Conservation (phyloP, 1,284 basidiomycete genomes). For the Rhodotorula sp. region DNA sequence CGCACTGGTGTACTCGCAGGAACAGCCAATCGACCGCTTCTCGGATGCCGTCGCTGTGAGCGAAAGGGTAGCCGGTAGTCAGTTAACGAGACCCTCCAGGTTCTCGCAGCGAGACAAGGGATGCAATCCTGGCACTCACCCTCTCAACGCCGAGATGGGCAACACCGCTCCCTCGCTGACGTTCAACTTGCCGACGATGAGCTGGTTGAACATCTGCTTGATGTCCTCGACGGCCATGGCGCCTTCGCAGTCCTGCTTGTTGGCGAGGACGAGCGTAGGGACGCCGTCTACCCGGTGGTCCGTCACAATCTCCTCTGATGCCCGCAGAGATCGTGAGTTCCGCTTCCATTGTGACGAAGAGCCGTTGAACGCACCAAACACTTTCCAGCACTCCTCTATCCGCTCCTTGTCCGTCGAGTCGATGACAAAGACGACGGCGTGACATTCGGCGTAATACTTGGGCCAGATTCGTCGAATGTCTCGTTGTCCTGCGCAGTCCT, state of each 20-base stretch:
- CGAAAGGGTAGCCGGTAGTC: no score
- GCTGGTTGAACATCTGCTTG: slow-evolving; percentile 44
- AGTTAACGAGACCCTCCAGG: neutral
- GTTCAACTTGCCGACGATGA: slow-evolving; percentile 43
- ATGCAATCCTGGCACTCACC: slow-evolving; percentile 58
- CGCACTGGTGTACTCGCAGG: slow-evolving; percentile 41
- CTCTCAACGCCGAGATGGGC: slow-evolving; percentile 82
- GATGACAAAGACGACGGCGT: slow-evolving; percentile 87
- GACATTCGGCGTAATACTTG: slow-evolving; percentile 88
- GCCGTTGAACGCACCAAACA: slow-evolving; percentile 64
- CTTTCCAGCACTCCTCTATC: slow-evolving; percentile 86
- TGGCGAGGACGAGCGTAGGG: slow-evolving; percentile 81
- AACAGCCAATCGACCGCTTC: slow-evolving; percentile 92
- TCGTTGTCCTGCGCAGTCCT: slow-evolving; percentile 58
- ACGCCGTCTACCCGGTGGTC: slow-evolving; percentile 81
- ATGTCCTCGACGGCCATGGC: slow-evolving; percentile 84
- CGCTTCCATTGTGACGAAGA: no score
- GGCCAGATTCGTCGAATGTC: slow-evolving; percentile 91
- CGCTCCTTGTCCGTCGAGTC: slow-evolving; percentile 83
- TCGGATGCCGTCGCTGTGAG: slow-evolving; percentile 73
- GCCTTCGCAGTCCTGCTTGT: slow-evolving; percentile 80
- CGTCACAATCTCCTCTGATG: slow-evolving; percentile 74
- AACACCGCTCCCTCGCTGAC: slow-evolving; percentile 59
- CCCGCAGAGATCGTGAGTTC: neutral
- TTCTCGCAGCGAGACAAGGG: neutral